Base-by-base conservation (phyloP, 2,329 filamentous ascomycete species). In the Macrophomina phaseolina region DNA sequence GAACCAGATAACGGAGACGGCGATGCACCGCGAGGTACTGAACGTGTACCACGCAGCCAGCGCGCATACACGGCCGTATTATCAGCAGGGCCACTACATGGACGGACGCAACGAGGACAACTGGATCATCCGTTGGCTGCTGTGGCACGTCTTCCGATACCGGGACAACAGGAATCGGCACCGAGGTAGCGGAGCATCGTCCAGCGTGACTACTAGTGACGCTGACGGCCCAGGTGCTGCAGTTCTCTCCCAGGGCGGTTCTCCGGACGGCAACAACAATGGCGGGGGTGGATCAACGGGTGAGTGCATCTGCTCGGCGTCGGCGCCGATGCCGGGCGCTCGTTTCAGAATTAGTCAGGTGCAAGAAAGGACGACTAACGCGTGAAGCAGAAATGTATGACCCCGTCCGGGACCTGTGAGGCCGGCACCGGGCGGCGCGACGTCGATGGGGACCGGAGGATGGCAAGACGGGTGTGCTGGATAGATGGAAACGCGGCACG, bases 101-200 rank as follows among this genome's bases (percentile, higher is more conserved):
- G 79, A 79, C 60, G 76, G 76, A 9, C 75, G 78, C 9, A 78
- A 78, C 51, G 79, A 82, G 69, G 79, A 81, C 69, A 84, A 84
- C 65, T 84, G 82, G 82, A 80, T 84, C 45, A 82, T 82, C 36
- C 75, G 80, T n/a, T 84, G 82, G 82, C 80, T 81, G 69, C 76
- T 84, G 5, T 84, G 82, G 82, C 82, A 84, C 70, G 81, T 82
- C 67, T 84, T 84, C 68, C 80, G 82, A n/a, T 83, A 81, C 68
- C 73, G 77, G 30, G 78, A 80, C 69, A 78, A 80, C 68, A 78
- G 82, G 66, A 68, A 69, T 38, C 55, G 69, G 48, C 63, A 67
- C 51, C 63, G 61, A 60, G 65, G 65, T 65, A 65, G 63, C 53
- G 63, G 63, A 56, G 63, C 63, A 58, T 65, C 63, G 53, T 65